Conservation (phyloP, 2,329 filamentous ascomycete genomes). For the Trichoderma koningii region DNA sequence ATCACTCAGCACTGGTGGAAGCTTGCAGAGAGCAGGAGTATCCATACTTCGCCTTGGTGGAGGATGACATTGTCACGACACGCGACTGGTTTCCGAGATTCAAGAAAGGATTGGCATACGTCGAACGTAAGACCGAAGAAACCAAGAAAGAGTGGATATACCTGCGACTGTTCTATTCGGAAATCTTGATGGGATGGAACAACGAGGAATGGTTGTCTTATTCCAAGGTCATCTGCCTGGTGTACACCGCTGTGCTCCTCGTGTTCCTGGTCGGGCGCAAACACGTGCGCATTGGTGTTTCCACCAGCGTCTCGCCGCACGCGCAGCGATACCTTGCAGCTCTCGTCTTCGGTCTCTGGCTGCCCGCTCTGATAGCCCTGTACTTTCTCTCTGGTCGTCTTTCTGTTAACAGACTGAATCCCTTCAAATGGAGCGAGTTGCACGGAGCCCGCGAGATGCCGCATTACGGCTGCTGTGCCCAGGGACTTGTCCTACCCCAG, state of each 20-base stretch:
- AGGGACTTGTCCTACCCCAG: conserved; percentile 42
- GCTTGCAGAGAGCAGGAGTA: conserved; percentile 36
- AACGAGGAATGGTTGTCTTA: conserved; percentile 41
- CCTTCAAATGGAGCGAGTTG: conserved; percentile 24
- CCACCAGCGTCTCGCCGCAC: conserved; percentile 28
- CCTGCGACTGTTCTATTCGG: conserved; percentile 44
- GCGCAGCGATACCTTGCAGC: conserved; percentile 35
- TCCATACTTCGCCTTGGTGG: conserved; percentile 42
- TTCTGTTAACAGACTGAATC: conserved; percentile 35
- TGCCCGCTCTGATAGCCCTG: conserved; percentile 38
- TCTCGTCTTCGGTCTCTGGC: conserved; percentile 37
- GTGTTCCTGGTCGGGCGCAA: conserved; percentile 28
- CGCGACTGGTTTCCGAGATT: conserved; percentile 40
- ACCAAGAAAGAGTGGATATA: conserved; percentile 40
- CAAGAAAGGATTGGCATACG: conserved; percentile 34
- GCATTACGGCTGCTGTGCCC: conserved; percentile 44
- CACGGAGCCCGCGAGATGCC: conserved; percentile 41
- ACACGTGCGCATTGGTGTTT: conserved; percentile 17
- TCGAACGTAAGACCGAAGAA: conserved; percentile 34
- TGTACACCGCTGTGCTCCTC: conserved; percentile 34
- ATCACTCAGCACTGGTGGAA: conserved; percentile 41
- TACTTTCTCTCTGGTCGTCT: conserved; percentile 38
- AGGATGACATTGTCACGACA: conserved; percentile 43
- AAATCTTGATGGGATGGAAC: conserved; percentile 45
- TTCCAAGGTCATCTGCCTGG: conserved; percentile 32